Evolutionary conservation across 2,329 filamentous ascomycete species (phyloP).

Genomic region (Diaporthe australafricana): DNA sequence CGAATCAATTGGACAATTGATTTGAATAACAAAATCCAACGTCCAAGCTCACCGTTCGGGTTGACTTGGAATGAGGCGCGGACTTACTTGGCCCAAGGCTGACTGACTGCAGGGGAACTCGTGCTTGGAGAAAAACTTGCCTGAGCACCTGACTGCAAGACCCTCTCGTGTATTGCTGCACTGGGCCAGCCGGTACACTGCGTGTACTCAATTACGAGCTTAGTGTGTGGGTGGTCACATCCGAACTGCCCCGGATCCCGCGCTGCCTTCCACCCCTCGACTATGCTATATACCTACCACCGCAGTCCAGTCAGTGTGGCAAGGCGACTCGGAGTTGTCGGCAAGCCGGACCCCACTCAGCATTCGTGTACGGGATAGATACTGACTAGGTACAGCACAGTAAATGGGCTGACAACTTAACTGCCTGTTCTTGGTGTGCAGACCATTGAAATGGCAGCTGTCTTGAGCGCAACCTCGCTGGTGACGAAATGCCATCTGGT

Average conservation of each 20-base stretch:
- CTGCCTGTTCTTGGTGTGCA: not conserved
- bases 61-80: not conserved
- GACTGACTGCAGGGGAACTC: not conserved
- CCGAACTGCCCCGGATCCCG: constrained; percentile 1
- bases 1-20: not conserved
- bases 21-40: not conserved
- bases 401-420: not conserved
- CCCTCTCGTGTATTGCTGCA: not conserved
- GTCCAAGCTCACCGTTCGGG: not conserved
- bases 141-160: not conserved
- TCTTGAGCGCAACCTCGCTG: no score
- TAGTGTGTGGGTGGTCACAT: not conserved
- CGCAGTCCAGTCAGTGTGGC: no score
- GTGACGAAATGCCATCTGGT: no score
- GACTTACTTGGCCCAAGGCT: not conserved
- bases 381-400: not conserved
- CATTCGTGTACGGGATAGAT: not conserved
- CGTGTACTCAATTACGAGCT: not conserved
- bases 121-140: not conserved
- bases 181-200: not conserved
- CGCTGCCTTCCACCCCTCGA: not conserved
- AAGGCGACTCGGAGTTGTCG: not conserved
- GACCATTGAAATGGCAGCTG: no score
- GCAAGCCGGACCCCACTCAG: constrained; percentile 8
- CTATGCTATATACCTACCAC: no score